Conservation (phyloP, 2,329 filamentous ascomycete genomes). For the Grosmannia serpens region DNA sequence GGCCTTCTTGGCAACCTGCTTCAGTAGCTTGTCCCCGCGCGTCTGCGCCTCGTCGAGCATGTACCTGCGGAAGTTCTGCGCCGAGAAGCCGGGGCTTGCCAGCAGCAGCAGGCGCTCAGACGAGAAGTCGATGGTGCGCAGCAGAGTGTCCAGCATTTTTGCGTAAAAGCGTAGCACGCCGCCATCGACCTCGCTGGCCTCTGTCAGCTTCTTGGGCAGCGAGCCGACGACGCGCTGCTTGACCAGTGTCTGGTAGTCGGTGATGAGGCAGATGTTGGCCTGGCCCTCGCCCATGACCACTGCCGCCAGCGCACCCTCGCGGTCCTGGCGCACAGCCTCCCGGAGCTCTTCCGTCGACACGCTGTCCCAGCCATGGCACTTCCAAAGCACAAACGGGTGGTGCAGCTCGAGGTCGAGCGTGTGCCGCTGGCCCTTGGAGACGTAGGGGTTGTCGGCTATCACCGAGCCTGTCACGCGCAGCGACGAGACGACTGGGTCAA, state of each 20-base stretch:
- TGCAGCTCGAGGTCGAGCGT: constrained; percentile 74
- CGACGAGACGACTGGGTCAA: constrained; percentile 42
- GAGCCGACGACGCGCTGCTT: constrained; percentile 57
- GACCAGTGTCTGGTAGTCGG: constrained; percentile 65
- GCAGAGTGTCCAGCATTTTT: constrained; percentile 61
- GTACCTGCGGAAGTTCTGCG: constrained; percentile 67
- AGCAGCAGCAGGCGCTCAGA: constrained; percentile 64
- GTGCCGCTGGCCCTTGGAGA: constrained; percentile 44
- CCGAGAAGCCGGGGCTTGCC: constrained; percentile 82
- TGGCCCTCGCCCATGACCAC: constrained; percentile 88
- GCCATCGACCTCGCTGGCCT: constrained; percentile 54
- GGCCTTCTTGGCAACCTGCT: constrained; percentile 47
- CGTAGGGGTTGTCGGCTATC: constrained; percentile 38
- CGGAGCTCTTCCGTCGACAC: constrained; percentile 67
- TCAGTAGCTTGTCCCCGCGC: constrained; percentile 56
- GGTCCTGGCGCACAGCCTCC: constrained; percentile 68
- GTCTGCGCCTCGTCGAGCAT: constrained; percentile 48
- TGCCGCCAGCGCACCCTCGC: constrained; percentile 72
- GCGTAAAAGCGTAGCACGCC: constrained; percentile 70
- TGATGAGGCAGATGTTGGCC: constrained; percentile 74
- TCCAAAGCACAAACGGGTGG: constrained; percentile 78
- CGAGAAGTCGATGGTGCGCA: constrained; percentile 66
- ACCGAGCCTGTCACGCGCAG: constrained; percentile 46
- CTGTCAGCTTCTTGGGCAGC: constrained; percentile 56
- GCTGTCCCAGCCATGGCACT: constrained; percentile 80